These are phyloP conservation scores for Lanmaoa pseudosensibilis DNA, from an alignment of 768 basidiomycete genomes.

Conservation along the genomic window DNA sequence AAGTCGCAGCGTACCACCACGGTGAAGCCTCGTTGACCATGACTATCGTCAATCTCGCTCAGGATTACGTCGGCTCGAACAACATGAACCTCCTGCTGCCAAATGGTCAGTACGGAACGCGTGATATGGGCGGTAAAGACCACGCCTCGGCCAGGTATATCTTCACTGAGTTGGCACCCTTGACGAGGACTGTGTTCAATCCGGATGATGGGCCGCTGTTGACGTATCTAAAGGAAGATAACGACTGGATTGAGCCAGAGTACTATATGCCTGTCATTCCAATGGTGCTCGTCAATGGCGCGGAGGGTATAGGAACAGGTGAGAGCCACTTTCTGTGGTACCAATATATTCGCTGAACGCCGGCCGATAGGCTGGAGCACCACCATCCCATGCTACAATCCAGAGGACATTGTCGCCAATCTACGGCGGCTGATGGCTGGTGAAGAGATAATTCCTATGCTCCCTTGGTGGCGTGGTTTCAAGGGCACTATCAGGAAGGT, in stretches of 20 bases:
- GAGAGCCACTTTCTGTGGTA: constrained; percentile 20
- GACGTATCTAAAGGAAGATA: constrained; percentile 83
- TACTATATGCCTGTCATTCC: constrained; percentile 92
- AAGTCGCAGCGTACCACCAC: constrained; percentile 95
- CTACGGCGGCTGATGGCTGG: constrained; percentile 82
- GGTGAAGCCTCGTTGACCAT: constrained; percentile 84
- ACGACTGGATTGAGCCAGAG: constrained; percentile 84
- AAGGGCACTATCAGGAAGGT: constrained; percentile 80
- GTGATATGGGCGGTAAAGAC: constrained; percentile 91
- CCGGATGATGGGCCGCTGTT: constrained; percentile 85
- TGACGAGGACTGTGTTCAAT: constrained; percentile 79
- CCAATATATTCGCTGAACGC: not conserved
- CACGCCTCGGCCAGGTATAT: constrained; percentile 97
- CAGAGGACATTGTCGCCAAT: constrained; percentile 85
- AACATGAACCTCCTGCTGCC: constrained; percentile 88
- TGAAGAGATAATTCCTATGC: constrained; percentile 82
- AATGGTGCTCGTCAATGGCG: constrained; percentile 87
- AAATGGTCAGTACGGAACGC: constrained; percentile 94
- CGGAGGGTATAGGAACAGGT: constrained; percentile 98
- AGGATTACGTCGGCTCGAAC: constrained; percentile 93
- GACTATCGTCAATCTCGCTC: constrained; percentile 93
- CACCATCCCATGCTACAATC: constrained; percentile 88
- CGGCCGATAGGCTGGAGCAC: constrained; percentile 85
- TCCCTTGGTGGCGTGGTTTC: constrained; percentile 98
- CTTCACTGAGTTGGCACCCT: constrained; percentile 73